These are phyloP conservation scores for Metschnikowia noctiluminum DNA, from an alignment of 805 yeast species.

Conservation along the genomic window DNA sequence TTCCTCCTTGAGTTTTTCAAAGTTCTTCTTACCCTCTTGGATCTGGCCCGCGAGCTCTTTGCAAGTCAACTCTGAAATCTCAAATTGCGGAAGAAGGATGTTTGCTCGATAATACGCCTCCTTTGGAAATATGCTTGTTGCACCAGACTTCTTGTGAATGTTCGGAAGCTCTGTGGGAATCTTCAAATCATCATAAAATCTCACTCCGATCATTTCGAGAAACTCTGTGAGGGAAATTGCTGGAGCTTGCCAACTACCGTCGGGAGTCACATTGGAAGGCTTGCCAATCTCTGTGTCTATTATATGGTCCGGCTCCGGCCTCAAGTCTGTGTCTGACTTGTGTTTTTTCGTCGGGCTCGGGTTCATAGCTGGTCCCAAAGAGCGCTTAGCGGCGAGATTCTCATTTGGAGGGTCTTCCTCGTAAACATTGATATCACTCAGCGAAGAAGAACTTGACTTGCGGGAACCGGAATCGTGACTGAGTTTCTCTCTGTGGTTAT, in stretches of 20 bases:
- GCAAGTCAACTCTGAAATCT: constrained; percentile 52
- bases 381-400: constrained; percentile 1
- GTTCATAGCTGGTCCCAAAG: constrained; percentile 12
- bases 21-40: constrained; percentile 44
- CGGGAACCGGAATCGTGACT: not conserved
- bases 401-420: not conserved
- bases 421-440: constrained; percentile 3
- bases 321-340: not conserved
- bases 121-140: constrained; percentile 10
- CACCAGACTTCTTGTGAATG: constrained; percentile 19
- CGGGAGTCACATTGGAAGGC: constrained; percentile 5
- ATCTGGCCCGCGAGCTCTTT: constrained; percentile 52
- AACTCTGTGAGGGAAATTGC: constrained; percentile 39
- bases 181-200: constrained; percentile 46
- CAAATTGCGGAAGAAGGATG: constrained; percentile 41
- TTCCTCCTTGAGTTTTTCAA: constrained; percentile 46
- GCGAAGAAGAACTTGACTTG: not conserved
- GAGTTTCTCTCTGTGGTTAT: not conserved
- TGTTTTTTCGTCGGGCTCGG: constrained; percentile 10
- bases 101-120: constrained; percentile 38
- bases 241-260: constrained; percentile 23
- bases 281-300: not conserved
- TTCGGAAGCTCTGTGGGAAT: constrained; percentile 26
- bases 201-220: constrained; percentile 37
- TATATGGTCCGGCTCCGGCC: not conserved